Percentiles rank a stretch among this genome's conserved stretches.
Evolutionary conservation across 2,329 filamentous ascomycete species (phyloP).

Genomic region (Domatiomyces catenatus): DNA sequence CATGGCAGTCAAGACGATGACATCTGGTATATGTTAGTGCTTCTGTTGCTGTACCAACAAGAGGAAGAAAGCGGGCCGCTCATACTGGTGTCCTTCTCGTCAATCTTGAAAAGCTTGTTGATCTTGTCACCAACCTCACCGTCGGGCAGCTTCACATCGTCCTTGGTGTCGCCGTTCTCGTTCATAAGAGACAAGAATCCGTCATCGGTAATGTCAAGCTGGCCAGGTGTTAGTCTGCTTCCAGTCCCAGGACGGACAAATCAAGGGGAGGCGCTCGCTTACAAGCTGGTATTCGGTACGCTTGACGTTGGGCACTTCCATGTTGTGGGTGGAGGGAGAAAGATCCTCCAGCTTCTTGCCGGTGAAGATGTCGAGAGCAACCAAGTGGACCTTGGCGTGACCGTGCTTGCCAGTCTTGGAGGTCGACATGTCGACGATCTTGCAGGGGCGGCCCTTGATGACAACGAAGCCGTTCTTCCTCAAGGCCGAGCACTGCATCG

Average conservation of each 20-base stretch:
- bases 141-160: constrained; percentile 87
- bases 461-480: constrained; percentile 98
- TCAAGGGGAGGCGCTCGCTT: constrained; percentile 31
- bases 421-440: constrained; percentile 99
- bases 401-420: constrained; percentile 99
- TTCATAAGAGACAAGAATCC: constrained; percentile 89
- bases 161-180: constrained; percentile 73
- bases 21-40: constrained; percentile 41
- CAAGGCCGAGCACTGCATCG: constrained; percentile 99
- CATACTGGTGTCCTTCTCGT: constrained; percentile 92
- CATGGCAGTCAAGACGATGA: constrained; percentile 90
- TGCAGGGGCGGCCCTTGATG: constrained; percentile 97
- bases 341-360: constrained; percentile 99
- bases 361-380: constrained; percentile 98
- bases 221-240: constrained; percentile 2
- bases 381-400: constrained; percentile 99
- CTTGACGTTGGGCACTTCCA: constrained; percentile 81
- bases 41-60: background rate
- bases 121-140: constrained; percentile 82
- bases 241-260: background rate
- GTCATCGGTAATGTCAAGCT: constrained; percentile 90
- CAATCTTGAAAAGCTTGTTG: constrained; percentile 57
- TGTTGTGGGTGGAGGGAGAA: constrained; percentile 79
- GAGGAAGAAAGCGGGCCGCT: constrained; percentile 13
- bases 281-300: constrained; percentile 90